These are phyloP conservation scores for Hypericum androsaemum DNA, from an alignment of 345 rosid species.

Conservation along the genomic window DNA sequence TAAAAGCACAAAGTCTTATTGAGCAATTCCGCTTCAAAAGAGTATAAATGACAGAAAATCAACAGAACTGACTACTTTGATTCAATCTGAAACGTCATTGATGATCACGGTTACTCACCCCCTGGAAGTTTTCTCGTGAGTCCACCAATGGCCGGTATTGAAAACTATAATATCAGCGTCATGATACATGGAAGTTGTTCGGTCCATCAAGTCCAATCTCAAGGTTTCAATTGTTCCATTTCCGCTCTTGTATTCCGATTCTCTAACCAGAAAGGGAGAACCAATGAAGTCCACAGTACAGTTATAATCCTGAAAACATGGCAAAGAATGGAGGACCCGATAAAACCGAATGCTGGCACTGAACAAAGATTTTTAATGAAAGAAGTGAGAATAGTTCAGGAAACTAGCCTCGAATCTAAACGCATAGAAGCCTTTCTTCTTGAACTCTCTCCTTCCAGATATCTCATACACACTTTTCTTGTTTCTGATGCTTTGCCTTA, in stretches of 20 bases:
- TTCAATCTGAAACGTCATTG: neutral
- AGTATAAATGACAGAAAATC: neutral
- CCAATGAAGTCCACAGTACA: conserved; percentile 77
- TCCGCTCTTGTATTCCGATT: conserved; percentile 41
- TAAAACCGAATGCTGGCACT: neutral
- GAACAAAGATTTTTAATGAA: neutral
- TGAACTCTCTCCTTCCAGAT: conserved; percentile 62
- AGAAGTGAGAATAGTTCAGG: neutral
- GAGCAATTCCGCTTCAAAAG: neutral
- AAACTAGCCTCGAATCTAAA: conserved; percentile 70
- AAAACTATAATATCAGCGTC: conserved; percentile 75
- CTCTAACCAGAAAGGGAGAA: conserved; percentile 78
- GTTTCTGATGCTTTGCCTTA: conserved; percentile 45
- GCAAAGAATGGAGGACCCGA: conserved; percentile 7
- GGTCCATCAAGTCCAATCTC: conserved; percentile 80
- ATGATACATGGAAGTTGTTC: conserved; percentile 49
- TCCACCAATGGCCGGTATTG: conserved; percentile 99
- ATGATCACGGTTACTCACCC: conserved; percentile 36
- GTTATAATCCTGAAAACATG: conserved; percentile 55
- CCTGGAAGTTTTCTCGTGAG: conserved; percentile 85
- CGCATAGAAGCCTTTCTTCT: conserved; percentile 74
- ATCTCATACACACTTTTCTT: conserved; percentile 68
- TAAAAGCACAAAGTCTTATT: conserved; percentile 6
- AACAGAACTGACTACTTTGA: neutral
- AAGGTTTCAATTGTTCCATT: conserved; percentile 61